Percentiles rank a stretch among this genome's conserved stretches.
These are phyloP conservation scores for Pelargonium nanum DNA, from an alignment of 345 rosid species.

Conservation along the genomic window DNA sequence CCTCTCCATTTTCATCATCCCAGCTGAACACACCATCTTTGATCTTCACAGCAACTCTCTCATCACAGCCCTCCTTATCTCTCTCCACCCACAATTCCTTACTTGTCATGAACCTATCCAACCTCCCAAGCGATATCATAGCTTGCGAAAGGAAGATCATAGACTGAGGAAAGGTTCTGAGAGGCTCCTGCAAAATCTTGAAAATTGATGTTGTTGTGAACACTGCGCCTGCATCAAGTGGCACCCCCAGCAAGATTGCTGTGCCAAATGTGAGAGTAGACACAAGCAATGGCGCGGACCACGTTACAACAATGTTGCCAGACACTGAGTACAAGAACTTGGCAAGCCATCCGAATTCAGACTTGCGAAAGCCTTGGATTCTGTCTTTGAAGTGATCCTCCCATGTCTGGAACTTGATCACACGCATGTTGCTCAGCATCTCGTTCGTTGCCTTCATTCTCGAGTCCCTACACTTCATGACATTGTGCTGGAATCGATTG, in stretches of 20 bases:
- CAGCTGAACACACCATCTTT: constrained; percentile 62
- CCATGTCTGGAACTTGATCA: constrained; percentile 96
- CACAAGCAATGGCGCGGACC: constrained; percentile 72
- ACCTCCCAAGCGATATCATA: constrained; percentile 67
- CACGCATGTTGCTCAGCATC: constrained; percentile 85
- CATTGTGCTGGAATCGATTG: constrained; percentile 48
- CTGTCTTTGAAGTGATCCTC: constrained; percentile 81
- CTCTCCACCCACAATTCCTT: constrained; percentile 50
- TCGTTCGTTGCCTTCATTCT: constrained; percentile 94
- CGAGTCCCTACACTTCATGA: constrained; percentile 72
- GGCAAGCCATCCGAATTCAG: constrained; percentile 69
- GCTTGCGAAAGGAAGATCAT: constrained; percentile 95
- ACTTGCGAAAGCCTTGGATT: constrained; percentile 57
- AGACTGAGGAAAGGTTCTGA: constrained; percentile 78
- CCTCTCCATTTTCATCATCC: constrained; percentile 62
- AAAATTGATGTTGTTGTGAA: constrained; percentile 79
- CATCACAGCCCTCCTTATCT: constrained; percentile 37
- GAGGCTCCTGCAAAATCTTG: constrained; percentile 90
- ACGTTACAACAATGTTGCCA: constrained; percentile 57
- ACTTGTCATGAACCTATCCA: constrained; percentile 74
- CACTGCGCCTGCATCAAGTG: constrained; percentile 75
- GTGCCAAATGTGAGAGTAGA: constrained; percentile 69
- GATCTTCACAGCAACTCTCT: constrained; percentile 49
- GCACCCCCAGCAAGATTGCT: constrained; percentile 54
- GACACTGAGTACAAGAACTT: constrained; percentile 71